Percentiles rank a stretch among this genome's conserved stretches.
Conservation (phyloP, 108 stramenopile genomes). For the Skeletonema costatum region DNA sequence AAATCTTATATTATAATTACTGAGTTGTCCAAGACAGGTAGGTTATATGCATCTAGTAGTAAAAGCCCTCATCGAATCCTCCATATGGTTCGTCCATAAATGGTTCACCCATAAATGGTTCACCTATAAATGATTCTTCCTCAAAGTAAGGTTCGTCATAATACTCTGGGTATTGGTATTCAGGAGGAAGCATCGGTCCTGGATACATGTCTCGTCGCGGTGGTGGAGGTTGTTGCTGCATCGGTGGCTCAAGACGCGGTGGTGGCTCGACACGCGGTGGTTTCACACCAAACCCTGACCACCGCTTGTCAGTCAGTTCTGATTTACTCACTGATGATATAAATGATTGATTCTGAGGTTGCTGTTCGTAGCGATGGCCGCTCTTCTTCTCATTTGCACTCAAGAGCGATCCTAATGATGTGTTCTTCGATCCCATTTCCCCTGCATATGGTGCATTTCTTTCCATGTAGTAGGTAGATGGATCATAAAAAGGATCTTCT, state of each 20-base stretch:
- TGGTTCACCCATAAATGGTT: background rate
- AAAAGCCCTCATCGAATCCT: background rate
- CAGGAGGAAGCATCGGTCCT: background rate
- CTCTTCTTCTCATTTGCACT: conserved; percentile 2
- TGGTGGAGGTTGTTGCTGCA: conserved; percentile 3
- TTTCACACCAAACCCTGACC: background rate
- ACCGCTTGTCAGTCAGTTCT: background rate
- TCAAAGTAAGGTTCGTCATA: conserved; percentile 1
- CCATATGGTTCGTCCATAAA: background rate
- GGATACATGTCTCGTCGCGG: background rate
- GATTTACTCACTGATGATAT: conserved; percentile 26
- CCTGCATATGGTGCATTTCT: background rate
- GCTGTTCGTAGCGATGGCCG: conserved; percentile 9
- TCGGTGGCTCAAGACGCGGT: background rate
- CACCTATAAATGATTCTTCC: background rate
- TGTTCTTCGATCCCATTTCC: background rate
- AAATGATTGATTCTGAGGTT: conserved; percentile 24
- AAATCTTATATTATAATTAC: conserved; percentile 1
- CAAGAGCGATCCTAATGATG: background rate
- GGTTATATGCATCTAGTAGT: conserved; percentile 1
- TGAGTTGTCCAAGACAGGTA: background rate
- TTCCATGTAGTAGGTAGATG: background rate
- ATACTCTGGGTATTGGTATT: background rate
- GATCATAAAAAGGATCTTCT: background rate
- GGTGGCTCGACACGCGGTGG: background rate